Evolutionary conservation across 768 basidiomycete species (phyloP).

Genomic region (Hypsizygus marmoreus): DNA sequence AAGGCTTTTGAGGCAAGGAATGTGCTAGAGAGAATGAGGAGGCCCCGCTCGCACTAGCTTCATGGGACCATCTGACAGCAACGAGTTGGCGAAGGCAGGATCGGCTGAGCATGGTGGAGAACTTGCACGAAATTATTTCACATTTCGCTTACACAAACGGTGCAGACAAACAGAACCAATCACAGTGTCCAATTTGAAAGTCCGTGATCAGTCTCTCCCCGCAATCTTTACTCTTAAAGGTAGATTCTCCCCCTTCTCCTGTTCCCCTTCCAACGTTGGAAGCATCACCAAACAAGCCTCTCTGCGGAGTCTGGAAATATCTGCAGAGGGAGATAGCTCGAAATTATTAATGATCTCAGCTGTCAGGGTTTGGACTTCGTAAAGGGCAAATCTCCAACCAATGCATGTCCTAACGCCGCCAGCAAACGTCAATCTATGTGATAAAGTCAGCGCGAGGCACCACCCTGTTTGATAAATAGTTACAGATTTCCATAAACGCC

Average conservation of each 20-base stretch:
- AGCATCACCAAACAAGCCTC: constrained; percentile 51
- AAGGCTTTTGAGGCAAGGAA: neutral
- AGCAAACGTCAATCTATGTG: constrained; percentile 44
- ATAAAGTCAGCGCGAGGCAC: neutral
- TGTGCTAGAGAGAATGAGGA: neutral
- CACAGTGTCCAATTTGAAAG: neutral
- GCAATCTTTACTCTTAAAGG: constrained; percentile 42
- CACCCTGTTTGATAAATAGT: constrained; percentile 12
- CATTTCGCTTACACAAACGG: neutral
- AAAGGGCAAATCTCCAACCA: constrained; percentile 53
- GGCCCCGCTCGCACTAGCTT: constrained; percentile 9
- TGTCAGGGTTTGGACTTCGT: constrained; percentile 59
- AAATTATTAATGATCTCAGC: constrained; percentile 63
- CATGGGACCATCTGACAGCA: neutral
- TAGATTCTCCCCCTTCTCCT: constrained; percentile 44
- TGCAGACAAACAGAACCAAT: neutral
- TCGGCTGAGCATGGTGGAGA: constrained; percentile 15
- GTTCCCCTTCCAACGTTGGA: constrained; percentile 47
- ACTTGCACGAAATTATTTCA: constrained; percentile 3
- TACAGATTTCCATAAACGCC: constrained; percentile 54
- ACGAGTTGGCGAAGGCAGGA: constrained; percentile 12
- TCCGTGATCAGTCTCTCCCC: constrained; percentile 31
- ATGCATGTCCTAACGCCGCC: constrained; percentile 50
- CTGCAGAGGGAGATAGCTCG: constrained; percentile 47
- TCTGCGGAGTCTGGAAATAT: constrained; percentile 40